These are phyloP conservation scores for Linnemannia hyalina DNA, from an alignment of 192 early-diverging fungal genomes.

Conservation along the genomic window DNA sequence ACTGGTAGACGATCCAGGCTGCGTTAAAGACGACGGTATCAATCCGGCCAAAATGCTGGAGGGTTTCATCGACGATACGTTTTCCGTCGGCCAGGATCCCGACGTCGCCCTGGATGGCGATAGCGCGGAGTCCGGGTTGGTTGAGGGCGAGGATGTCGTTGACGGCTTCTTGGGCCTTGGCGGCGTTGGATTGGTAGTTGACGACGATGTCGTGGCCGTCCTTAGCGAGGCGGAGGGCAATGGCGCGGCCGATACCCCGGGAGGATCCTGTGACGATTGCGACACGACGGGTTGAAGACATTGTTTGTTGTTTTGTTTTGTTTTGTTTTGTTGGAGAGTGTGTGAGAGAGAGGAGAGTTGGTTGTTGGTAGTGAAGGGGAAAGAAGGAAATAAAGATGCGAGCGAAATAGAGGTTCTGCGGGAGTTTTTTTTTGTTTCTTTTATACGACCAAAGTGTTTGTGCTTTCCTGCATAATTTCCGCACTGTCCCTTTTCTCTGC, in stretches of 20 bases:
- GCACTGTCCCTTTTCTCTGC: too few relatives aligned
- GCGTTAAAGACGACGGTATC: conserved; percentile 89
- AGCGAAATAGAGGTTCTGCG: too few relatives aligned
- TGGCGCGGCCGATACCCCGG: conserved; percentile 91
- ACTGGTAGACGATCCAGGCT: conserved; percentile 87
- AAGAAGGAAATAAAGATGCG: too few relatives aligned
- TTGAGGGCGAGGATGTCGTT: conserved; percentile 70
- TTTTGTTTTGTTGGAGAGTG: background rate
- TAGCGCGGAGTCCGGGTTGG: background rate
- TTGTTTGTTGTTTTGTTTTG: conserved; percentile 20
- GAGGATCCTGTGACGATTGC: conserved; percentile 94
- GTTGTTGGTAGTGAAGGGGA: background rate
- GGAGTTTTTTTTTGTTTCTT: too few relatives aligned
- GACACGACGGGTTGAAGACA: conserved; percentile 70
- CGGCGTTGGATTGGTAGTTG: conserved; percentile 85
- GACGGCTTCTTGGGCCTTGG: conserved; percentile 83
- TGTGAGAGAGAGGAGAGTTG: background rate
- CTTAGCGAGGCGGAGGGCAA: conserved; percentile 87
- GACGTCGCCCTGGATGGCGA: conserved; percentile 83
- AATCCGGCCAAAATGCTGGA: conserved; percentile 59
- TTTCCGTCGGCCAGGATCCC: conserved; percentile 88
- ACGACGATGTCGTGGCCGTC: conserved; percentile 68
- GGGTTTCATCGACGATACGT: conserved; percentile 79
- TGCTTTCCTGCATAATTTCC: too few relatives aligned
- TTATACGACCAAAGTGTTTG: too few relatives aligned